A percentile compares a stretch with the other conserved stretches of the same genome.
Evolutionary conservation across 805 yeast genomes (phyloP).

Genomic region (Blastobotrys peoriensis): DNA sequence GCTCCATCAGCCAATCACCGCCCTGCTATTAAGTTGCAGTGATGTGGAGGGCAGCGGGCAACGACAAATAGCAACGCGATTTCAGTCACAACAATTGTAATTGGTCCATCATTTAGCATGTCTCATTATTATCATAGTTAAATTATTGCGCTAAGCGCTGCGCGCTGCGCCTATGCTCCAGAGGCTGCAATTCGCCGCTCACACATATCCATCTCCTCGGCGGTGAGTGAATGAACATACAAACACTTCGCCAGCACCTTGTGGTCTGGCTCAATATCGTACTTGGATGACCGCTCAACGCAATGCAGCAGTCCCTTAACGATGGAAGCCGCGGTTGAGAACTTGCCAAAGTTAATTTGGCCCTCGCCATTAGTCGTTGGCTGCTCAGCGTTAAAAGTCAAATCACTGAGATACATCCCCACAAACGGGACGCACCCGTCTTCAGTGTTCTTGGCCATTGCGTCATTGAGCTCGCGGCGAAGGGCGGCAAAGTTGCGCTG

Average conservation of each 20-base stretch:
- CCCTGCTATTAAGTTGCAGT: too few species aligned
- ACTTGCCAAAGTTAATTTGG: conserved; percentile 66
- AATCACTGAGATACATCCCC: conserved; percentile 77
- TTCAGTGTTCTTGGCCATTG: conserved; percentile 40
- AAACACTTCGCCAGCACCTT: conserved; percentile 78
- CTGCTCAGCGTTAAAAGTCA: conserved; percentile 65
- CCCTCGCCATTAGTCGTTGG: conserved; percentile 36
- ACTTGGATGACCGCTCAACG: conserved; percentile 79
- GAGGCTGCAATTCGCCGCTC: too few species aligned
- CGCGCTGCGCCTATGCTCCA: too few species aligned
- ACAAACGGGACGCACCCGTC: conserved; percentile 86
- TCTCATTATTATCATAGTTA: too few species aligned
- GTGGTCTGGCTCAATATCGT: conserved; percentile 47
- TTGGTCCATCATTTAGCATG: too few species aligned
- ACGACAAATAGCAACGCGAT: too few species aligned
- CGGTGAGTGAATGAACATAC: conserved; percentile 47
- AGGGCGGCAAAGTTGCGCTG: conserved; percentile 63
- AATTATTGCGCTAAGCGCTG: too few species aligned
- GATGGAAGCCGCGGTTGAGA: conserved; percentile 66
- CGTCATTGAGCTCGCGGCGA: conserved; percentile 54
- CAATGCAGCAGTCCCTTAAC: conserved; percentile 71
- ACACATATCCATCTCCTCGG: conserved; percentile 22
- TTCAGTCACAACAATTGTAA: too few species aligned
- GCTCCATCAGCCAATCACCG: too few species aligned
- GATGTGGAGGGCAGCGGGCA: too few species aligned